Evolutionary conservation across 495 filamentous ascomycete species (phyloP).

Genomic region (Penicillium alfredii): DNA sequence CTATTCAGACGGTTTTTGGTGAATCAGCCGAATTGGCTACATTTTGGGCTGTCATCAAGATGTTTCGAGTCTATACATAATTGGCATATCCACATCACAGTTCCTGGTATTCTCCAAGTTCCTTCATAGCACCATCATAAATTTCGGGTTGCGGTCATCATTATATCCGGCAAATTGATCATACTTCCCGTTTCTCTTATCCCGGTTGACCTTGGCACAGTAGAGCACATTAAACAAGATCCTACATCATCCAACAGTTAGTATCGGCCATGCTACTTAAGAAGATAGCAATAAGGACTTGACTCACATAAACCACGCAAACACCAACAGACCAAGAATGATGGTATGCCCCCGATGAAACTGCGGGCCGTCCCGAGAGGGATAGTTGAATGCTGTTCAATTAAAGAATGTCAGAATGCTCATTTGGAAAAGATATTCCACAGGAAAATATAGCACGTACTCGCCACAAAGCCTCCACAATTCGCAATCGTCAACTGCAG

Average conservation of each 20-base stretch:
- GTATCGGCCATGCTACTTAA: background rate
- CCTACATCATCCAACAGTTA: slow-evolving; percentile 25
- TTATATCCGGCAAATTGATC: slow-evolving; percentile 50
- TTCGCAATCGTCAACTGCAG: slow-evolving; percentile 53
- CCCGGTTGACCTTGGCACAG: slow-evolving; percentile 59
- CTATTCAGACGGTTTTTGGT: too few species aligned
- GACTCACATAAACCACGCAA: slow-evolving; percentile 61
- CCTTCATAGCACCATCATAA: slow-evolving; percentile 53
- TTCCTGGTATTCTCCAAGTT: background rate
- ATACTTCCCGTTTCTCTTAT: slow-evolving; percentile 59
- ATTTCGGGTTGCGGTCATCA: slow-evolving; percentile 62
- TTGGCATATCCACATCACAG: too few species aligned
- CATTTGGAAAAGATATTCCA: background rate
- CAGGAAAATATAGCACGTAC: slow-evolving; percentile 38
- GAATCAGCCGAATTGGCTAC: too few species aligned
- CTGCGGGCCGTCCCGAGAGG: slow-evolving; percentile 40
- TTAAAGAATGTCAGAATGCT: background rate
- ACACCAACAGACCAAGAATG: slow-evolving; percentile 50
- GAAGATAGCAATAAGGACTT: background rate
- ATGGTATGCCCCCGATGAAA: slow-evolving; percentile 53
- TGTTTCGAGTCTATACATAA: too few species aligned
- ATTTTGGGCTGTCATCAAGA: too few species aligned
- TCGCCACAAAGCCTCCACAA: slow-evolving; percentile 51
- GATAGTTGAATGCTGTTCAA: slow-evolving; percentile 52
- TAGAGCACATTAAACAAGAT: slow-evolving; percentile 59